A percentile compares a stretch with the other conserved stretches of the same genome.
These are phyloP conservation scores for Gossypium anomalum DNA, from an alignment of 345 rosid species.

Conservation along the genomic window DNA sequence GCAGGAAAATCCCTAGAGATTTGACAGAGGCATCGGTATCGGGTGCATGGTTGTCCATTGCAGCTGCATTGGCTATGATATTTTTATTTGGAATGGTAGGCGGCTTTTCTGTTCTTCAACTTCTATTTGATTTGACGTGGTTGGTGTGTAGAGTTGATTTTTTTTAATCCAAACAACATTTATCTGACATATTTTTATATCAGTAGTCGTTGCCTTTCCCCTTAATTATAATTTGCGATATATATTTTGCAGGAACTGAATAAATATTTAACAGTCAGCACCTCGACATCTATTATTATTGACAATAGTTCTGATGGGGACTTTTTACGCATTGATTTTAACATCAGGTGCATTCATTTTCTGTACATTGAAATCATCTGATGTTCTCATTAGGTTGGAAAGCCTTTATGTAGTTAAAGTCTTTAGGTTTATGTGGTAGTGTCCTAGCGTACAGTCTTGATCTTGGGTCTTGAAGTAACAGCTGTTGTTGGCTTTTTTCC, in stretches of 20 bases:
- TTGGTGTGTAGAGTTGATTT: not conserved
- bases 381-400: not conserved
- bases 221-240: not conserved
- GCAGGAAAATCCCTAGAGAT: constrained; percentile 98
- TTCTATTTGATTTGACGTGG: not conserved
- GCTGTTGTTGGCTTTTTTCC: not conserved
- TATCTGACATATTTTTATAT: not conserved
- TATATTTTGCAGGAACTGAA: constrained; percentile 62
- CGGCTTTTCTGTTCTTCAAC: not conserved
- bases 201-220: not conserved
- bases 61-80: constrained; percentile 78
- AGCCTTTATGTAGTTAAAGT: not conserved
- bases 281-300: constrained; percentile 76
- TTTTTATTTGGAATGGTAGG: constrained; percentile 97
- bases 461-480: not conserved
- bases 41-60: constrained; percentile 90
- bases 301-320: constrained; percentile 93
- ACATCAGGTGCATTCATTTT: constrained; percentile 54
- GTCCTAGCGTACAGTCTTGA: not conserved
- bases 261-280: constrained; percentile 69
- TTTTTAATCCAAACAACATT: not conserved
- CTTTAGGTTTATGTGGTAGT: not conserved
- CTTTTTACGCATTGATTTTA: constrained; percentile 83
- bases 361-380: not conserved
- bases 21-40: constrained; percentile 94